A percentile compares a stretch with the other conserved stretches of the same genome.
phyloP scores from a whole-genome alignment of 176 grass and related monocot genomes.

The Eremochloa ophiuroides region DNA sequence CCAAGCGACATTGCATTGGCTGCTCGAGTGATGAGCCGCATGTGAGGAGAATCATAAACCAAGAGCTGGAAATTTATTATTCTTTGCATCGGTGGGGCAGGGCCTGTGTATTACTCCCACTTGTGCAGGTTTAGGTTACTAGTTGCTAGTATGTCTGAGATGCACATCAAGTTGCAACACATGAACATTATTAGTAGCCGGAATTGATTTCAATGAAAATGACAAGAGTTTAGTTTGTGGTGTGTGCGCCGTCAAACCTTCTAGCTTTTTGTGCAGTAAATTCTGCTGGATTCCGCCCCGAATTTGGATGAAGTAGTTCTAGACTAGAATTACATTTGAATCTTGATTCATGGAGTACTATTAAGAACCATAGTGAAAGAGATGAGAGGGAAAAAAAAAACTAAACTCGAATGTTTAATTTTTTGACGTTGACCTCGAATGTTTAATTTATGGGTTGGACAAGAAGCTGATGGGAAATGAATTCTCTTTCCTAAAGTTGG shows the following conservation, averaged over 20 bases:
- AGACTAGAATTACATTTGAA: background rate
- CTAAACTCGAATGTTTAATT: no score
- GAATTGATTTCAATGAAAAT: background rate
- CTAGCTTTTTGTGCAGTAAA: background rate
- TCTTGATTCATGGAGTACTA: background rate
- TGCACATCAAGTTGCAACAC: background rate
- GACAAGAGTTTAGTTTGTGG: background rate
- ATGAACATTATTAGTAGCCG: background rate
- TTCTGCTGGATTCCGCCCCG: background rate
- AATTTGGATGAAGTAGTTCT: background rate
- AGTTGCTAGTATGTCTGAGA: background rate
- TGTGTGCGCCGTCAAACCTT: background rate
- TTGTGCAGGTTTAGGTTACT: conserved; percentile 15
- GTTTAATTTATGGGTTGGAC: no score
- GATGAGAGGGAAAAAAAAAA: no score
- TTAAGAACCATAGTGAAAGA: background rate
- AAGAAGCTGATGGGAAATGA: background rate
- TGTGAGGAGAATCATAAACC: conserved; percentile 42
- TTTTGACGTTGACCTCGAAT: no score
- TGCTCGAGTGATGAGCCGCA: conserved; percentile 34
- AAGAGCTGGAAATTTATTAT: conserved; percentile 23
- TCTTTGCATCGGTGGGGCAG: no score
- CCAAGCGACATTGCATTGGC: conserved; percentile 5
- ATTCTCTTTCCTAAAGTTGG: background rate
- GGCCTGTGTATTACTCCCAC: no score